Percentiles rank a stretch among this genome's conserved stretches.
Evolutionary conservation across 306 rosid genomes (phyloP).

Genomic region (Quercus dentata): DNA sequence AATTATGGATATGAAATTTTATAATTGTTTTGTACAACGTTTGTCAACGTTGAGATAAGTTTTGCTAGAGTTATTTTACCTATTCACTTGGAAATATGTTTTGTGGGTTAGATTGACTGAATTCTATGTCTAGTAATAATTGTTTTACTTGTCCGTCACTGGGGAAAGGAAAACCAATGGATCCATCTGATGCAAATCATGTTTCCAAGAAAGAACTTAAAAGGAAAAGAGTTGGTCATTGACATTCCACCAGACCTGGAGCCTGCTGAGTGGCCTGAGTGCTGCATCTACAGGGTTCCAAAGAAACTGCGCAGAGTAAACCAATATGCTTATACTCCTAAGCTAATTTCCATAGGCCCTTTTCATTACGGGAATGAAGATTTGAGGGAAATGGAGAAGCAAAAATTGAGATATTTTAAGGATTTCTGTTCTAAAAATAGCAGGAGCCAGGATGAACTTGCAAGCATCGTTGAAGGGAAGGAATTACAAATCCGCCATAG

Average conservation of each 20-base stretch:
- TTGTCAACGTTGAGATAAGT: too few relatives aligned
- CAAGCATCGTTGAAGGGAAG: too few relatives aligned
- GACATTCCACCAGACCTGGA: not conserved
- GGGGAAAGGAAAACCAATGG: not conserved
- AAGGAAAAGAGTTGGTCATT: not conserved
- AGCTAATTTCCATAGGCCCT: conserved; percentile 22
- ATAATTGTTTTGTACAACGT: too few relatives aligned
- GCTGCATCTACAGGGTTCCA: conserved; percentile 27
- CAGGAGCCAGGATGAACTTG: not conserved
- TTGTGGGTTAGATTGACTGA: too few relatives aligned
- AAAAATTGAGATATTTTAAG: not conserved
- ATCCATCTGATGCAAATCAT: not conserved
- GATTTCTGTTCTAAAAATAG: rapidly evolving
- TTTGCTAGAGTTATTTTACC: too few relatives aligned
- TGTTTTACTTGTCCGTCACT: not conserved
- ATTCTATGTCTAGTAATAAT: too few relatives aligned
- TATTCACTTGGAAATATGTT: too few relatives aligned
- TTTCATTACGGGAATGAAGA: conserved; percentile 9
- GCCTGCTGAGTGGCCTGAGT: not conserved
- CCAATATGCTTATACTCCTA: conserved; percentile 4
- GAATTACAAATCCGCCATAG: too few relatives aligned
- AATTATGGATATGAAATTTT: too few relatives aligned
- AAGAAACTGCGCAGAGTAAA: conserved; percentile 19
- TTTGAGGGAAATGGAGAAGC: conserved; percentile 13
- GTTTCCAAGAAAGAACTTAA: not conserved